These are phyloP conservation scores for Elymus sibiricus DNA, from an alignment of 176 grass and related monocot genomes.

Conservation along the genomic window DNA sequence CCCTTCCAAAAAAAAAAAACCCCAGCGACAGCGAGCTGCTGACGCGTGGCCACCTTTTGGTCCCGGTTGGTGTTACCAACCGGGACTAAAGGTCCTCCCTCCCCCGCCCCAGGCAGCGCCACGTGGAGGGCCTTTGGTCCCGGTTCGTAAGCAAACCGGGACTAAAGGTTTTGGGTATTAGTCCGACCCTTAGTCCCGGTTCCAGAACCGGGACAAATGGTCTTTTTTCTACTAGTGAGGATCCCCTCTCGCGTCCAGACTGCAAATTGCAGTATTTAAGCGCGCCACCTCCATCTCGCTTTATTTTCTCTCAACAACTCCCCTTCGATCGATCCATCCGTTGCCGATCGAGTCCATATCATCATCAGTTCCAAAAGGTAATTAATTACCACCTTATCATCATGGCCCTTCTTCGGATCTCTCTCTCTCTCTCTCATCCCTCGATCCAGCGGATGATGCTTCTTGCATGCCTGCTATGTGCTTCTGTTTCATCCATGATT, in stretches of 20 bases:
- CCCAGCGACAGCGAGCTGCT: too few relatives aligned
- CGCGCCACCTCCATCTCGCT: conserved; percentile 15
- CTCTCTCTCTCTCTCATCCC: background rate
- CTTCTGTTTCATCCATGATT: background rate
- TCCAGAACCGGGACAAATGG: too few relatives aligned
- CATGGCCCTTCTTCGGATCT: background rate
- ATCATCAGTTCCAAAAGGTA: conserved; percentile 34
- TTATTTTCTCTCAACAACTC: conserved; percentile 24
- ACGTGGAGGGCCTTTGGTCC: too few relatives aligned
- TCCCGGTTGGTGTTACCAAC: too few relatives aligned
- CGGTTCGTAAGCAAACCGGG: too few relatives aligned
- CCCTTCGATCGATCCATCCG: background rate
- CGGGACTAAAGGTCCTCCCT: too few relatives aligned
- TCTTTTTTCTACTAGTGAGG: too few relatives aligned
- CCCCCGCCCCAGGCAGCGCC: too few relatives aligned
- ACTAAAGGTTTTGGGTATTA: too few relatives aligned
- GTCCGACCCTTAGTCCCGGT: too few relatives aligned
- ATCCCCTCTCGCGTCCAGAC: conserved; percentile 11
- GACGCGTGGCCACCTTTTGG: too few relatives aligned
- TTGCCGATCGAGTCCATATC: background rate
- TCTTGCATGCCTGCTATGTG: background rate
- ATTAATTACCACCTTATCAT: background rate
- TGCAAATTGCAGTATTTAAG: conserved; percentile 30
- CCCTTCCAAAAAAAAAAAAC: too few relatives aligned
- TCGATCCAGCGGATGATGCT: background rate